phyloP scores from a whole-genome alignment of 2,329 filamentous ascomycete genomes.

The Aureobasidium sp. region DNA sequence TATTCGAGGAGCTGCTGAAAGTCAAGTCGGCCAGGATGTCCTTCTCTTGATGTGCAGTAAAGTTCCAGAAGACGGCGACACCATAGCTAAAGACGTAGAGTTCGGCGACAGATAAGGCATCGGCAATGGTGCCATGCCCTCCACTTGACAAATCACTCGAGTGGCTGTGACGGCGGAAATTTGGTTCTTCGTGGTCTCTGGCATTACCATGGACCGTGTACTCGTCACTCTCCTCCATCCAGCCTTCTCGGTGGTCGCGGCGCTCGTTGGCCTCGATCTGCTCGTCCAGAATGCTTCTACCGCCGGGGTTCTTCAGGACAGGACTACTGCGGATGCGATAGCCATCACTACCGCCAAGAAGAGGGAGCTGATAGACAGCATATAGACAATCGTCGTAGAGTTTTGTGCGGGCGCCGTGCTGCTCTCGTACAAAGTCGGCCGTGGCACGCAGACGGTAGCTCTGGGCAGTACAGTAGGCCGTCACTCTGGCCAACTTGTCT shows the following conservation, averaged over 20 bases:
- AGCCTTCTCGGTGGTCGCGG: constrained; percentile 83
- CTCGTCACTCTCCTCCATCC: constrained; percentile 74
- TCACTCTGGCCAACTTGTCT: constrained; percentile 72
- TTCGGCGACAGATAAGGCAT: constrained; percentile 76
- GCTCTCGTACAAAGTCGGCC: constrained; percentile 79
- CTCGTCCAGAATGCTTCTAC: constrained; percentile 85
- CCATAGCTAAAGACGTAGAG: constrained; percentile 98
- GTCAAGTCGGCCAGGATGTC: constrained; percentile 91
- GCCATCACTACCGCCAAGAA: constrained; percentile 77
- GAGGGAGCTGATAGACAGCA: constrained; percentile 83
- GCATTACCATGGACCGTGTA: constrained; percentile 26
- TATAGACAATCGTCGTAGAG: constrained; percentile 97
- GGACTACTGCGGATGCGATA: constrained; percentile 85
- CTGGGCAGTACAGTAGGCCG: constrained; percentile 93
- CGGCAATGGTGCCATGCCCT: constrained; percentile 50
- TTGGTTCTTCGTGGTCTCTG: constrained; percentile 12
- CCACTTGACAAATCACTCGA: constrained; percentile 35
- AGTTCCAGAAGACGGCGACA: constrained; percentile 98
- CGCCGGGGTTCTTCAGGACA: constrained; percentile 83
- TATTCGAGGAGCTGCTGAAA: constrained; percentile 62
- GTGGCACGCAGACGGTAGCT: constrained; percentile 82
- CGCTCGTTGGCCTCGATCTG: constrained; percentile 92
- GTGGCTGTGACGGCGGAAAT: constrained; percentile 21
- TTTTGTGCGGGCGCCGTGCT: constrained; percentile 86
- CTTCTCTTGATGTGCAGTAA: constrained; percentile 91